A percentile compares a stretch with the other conserved stretches of the same genome.
phyloP scores from a whole-genome alignment of 108 stramenopile species.

The Chaetoceros tenuissimus region DNA sequence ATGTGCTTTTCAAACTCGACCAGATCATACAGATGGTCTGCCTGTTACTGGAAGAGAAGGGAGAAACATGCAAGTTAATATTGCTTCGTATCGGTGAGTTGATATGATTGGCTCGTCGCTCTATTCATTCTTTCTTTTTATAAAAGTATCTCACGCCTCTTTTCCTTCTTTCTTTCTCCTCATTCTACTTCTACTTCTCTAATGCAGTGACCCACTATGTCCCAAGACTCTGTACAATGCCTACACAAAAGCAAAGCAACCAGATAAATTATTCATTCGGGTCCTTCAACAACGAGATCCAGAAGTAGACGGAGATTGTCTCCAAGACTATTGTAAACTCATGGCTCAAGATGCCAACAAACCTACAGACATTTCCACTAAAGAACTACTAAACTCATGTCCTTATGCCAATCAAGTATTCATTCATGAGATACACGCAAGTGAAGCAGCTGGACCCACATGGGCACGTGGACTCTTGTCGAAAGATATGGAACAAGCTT shows the following conservation, averaged over 20 bases:
- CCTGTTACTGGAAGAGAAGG: conserved; percentile 19
- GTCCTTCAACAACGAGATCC: conserved; percentile 58
- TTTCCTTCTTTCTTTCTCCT: not conserved
- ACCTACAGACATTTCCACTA: not conserved
- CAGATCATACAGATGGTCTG: conserved; percentile 7
- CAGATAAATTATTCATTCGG: conserved; percentile 41
- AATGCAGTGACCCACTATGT: conserved; percentile 52
- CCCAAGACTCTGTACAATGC: conserved; percentile 55
- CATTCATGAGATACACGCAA: conserved; percentile 25
- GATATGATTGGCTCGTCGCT: not conserved
- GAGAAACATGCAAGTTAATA: conserved; percentile 25
- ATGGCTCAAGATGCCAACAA: conserved; percentile 15
- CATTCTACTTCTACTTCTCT: not conserved
- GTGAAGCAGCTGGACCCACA: conserved; percentile 35
- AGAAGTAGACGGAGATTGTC: conserved; percentile 24
- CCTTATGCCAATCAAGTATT: conserved; percentile 32
- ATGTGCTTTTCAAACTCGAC: conserved; percentile 12
- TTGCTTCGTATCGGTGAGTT: conserved; percentile 23
- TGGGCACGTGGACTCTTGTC: conserved; percentile 31
- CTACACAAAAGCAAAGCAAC: conserved; percentile 45
- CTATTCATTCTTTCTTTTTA: not conserved
- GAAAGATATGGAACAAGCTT: conserved; percentile 19
- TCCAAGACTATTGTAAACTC: conserved; percentile 41
- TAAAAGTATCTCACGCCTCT: not conserved
- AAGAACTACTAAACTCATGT: conserved; percentile 7